Evolutionary conservation across 1,139 yeast species (phyloP).

Genomic region (Candida tetrigidarum): DNA sequence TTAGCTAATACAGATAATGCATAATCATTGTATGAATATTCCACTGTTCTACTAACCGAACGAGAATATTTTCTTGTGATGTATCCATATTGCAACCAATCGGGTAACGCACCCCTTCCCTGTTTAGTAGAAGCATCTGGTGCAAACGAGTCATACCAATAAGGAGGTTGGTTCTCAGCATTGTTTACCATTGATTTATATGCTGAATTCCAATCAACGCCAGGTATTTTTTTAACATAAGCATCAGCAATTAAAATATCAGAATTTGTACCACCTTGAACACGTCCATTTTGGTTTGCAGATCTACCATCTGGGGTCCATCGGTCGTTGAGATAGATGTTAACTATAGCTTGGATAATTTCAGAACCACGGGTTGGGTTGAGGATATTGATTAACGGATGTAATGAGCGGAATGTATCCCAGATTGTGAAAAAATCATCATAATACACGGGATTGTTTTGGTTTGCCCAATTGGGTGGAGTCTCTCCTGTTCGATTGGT

Average conservation of each 20-base stretch:
- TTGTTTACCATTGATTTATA: constrained; percentile 39
- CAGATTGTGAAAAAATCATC: constrained; percentile 47
- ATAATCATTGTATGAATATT: constrained; percentile 42
- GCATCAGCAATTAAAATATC: constrained; percentile 47
- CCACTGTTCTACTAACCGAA: constrained; percentile 40
- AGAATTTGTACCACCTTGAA: constrained; percentile 46
- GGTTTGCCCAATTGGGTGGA: constrained; percentile 27
- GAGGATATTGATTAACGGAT: constrained; percentile 35
- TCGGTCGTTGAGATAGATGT: constrained; percentile 37
- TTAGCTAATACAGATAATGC: constrained; percentile 38
- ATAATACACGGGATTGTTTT: constrained; percentile 28
- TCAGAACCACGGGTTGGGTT: constrained; percentile 35
- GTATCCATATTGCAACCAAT: constrained; percentile 34
- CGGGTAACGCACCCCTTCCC: constrained; percentile 38
- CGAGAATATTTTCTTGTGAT: constrained; percentile 34
- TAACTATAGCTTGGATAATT: constrained; percentile 32
- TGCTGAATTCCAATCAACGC: constrained; percentile 34
- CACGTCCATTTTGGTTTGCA: constrained; percentile 42
- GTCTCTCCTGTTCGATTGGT: constrained; percentile 41
- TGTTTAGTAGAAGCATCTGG: constrained; percentile 32
- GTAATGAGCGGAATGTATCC: constrained; percentile 41
- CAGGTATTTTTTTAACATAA: constrained; percentile 29
- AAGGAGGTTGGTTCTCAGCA: constrained; percentile 39
- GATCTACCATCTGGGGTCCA: constrained; percentile 44
- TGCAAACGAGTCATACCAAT: constrained; percentile 27